phyloP scores from a whole-genome alignment of 306 rosid genomes.

The Cucumis melo region DNA sequence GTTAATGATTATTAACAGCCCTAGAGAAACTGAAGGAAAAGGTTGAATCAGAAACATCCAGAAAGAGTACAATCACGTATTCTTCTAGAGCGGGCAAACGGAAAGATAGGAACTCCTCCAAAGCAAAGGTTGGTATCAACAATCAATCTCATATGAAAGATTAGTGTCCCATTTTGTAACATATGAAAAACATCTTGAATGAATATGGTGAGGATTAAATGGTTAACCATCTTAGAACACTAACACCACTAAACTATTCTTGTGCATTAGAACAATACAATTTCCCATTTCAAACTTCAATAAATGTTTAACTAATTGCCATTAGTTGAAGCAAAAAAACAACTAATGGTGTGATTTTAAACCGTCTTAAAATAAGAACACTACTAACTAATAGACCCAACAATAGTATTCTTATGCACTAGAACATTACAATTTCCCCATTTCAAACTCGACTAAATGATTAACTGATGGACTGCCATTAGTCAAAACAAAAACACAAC shows the following conservation, averaged over 20 bases:
- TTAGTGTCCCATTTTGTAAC: neutral
- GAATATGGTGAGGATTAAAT: neutral
- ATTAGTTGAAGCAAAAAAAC: too few species aligned
- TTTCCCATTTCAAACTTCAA: neutral
- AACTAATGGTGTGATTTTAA: neutral
- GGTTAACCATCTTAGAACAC: neutral
- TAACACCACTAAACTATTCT: neutral
- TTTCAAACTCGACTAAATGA: neutral
- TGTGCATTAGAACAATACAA: neutral
- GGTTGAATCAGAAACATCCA: slow-evolving; percentile 35
- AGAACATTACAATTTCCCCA: neutral
- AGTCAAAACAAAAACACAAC: too few species aligned
- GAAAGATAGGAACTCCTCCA: slow-evolving; percentile 1
- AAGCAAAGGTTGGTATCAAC: slow-evolving; percentile 10
- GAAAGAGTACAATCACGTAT: slow-evolving; percentile 32
- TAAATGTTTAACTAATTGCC: too few species aligned
- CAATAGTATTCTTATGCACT: neutral
- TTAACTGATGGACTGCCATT: too few species aligned
- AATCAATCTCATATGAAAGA: neutral
- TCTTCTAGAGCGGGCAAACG: slow-evolving; percentile 13
- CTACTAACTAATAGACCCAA: neutral
- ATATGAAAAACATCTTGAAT: neutral
- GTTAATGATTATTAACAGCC: slow-evolving; percentile 29
- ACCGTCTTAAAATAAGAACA: neutral
- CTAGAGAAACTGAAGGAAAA: slow-evolving; percentile 46